Evolutionary conservation across 2,329 filamentous ascomycete genomes (phyloP).

Genomic region (Blastomyces gilchristii): DNA sequence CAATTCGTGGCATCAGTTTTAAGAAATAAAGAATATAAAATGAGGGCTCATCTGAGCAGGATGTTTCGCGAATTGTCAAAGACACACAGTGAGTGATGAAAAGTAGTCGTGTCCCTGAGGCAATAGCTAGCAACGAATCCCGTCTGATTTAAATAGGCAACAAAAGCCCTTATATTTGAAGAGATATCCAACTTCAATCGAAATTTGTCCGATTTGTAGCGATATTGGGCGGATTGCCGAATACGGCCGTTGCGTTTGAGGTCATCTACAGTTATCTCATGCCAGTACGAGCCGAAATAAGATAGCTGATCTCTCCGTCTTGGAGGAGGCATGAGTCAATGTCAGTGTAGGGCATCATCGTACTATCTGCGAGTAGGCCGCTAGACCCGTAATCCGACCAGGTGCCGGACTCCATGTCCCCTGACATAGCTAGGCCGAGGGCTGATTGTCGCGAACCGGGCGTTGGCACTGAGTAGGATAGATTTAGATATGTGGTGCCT

Average conservation of each 20-base stretch:
- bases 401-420: slow-evolving; percentile 28
- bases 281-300: slow-evolving; percentile 60
- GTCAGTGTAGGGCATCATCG: slow-evolving; percentile 45
- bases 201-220: slow-evolving; percentile 47
- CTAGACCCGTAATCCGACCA: slow-evolving; percentile 29
- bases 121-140: slow-evolving; percentile 49
- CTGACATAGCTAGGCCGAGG: slow-evolving; percentile 49
- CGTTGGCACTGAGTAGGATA: slow-evolving; percentile 57
- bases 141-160: slow-evolving; percentile 55
- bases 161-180: slow-evolving; percentile 48
- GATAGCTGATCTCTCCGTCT: slow-evolving; percentile 34
- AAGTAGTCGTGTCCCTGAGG: slow-evolving; percentile 44
- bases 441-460: slow-evolving; percentile 53
- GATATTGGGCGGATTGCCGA: slow-evolving; percentile 37
- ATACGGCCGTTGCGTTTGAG: slow-evolving; percentile 17
- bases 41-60: not conserved
- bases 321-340: slow-evolving; percentile 50
- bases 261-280: slow-evolving; percentile 49
- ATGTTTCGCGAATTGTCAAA: not conserved
- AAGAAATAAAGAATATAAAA: not conserved
- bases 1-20: not conserved
- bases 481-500: slow-evolving; percentile 55
- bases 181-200: slow-evolving; percentile 49
- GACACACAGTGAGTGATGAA: slow-evolving; percentile 33
- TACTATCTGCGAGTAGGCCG: slow-evolving; percentile 28